phyloP scores from a whole-genome alignment of 2,329 filamentous ascomycete genomes.

The Hyphodiscus sp. region DNA sequence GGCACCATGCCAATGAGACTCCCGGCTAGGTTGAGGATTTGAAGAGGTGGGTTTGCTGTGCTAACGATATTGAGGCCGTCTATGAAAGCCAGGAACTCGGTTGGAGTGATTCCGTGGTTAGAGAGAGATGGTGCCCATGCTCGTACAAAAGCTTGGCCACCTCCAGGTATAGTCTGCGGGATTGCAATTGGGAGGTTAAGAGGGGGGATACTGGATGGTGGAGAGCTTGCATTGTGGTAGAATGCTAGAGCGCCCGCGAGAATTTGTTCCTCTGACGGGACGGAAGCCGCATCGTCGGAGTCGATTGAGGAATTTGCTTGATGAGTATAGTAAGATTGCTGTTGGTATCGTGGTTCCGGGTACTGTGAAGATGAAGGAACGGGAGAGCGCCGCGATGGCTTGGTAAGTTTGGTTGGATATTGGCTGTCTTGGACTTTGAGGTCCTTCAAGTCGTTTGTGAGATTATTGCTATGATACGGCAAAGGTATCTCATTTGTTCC shows the following conservation, averaged over 20 bases:
- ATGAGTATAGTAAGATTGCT: neutral
- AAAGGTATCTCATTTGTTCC: neutral
- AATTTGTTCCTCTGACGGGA: neutral
- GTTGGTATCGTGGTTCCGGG: neutral
- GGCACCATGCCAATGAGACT: slow-evolving; percentile 27
- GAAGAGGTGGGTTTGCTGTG: slow-evolving; percentile 27
- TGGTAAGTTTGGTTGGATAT: neutral
- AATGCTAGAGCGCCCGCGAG: slow-evolving; percentile 3
- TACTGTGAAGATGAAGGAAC: neutral
- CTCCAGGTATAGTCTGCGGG: slow-evolving; percentile 6
- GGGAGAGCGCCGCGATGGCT: neutral
- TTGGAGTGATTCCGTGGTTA: neutral
- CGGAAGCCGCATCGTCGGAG: neutral
- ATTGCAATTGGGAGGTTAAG: slow-evolving; percentile 9
- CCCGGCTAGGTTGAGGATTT: slow-evolving; percentile 22
- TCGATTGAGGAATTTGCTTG: neutral
- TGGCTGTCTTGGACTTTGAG: neutral
- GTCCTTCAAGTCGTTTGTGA: neutral
- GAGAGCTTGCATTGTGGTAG: neutral
- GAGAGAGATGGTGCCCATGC: slow-evolving; percentile 21
- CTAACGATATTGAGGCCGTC: slow-evolving; percentile 33
- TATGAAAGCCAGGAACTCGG: slow-evolving; percentile 30
- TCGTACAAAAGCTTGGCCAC: slow-evolving; percentile 23
- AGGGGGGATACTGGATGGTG: neutral
- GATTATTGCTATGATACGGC: neutral